These are phyloP conservation scores for Yarrowia alimentaria DNA, from an alignment of 805 yeast genomes.

Conservation along the genomic window DNA sequence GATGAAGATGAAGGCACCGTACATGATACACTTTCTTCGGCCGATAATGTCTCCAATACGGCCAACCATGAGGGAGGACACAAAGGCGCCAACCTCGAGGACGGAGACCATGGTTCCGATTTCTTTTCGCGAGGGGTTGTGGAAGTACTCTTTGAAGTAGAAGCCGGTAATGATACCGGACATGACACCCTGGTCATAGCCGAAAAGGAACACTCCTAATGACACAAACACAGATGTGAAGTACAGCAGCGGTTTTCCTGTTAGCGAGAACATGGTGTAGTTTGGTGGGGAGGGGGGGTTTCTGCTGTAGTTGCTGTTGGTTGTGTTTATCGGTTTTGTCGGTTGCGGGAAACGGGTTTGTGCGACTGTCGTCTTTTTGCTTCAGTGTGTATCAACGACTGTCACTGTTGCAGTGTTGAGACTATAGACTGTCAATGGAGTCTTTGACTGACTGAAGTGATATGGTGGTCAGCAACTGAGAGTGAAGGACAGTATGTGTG, in stretches of 20 bases:
- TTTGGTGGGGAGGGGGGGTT: neutral
- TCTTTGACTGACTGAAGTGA: too few species aligned
- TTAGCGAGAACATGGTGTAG: conserved; percentile 31
- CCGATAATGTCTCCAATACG: conserved; percentile 75
- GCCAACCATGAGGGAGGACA: conserved; percentile 77
- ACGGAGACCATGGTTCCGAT: conserved; percentile 88
- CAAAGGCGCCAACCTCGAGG: conserved; percentile 81
- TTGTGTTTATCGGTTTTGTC: too few species aligned
- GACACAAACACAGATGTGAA: conserved; percentile 47
- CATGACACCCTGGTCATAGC: conserved; percentile 88
- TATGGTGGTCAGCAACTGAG: too few species aligned
- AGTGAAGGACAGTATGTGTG: too few species aligned
- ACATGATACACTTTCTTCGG: conserved; percentile 70
- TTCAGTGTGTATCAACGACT: too few species aligned
- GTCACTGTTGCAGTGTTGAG: too few species aligned
- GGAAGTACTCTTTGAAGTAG: conserved; percentile 65
- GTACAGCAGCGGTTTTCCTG: conserved; percentile 43
- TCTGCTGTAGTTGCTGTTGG: too few species aligned
- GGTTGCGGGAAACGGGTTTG: too few species aligned
- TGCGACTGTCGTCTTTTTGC: too few species aligned
- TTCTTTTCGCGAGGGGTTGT: conserved; percentile 67
- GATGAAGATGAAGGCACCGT: conserved; percentile 75
- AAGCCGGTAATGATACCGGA: conserved; percentile 78
- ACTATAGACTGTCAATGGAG: too few species aligned
- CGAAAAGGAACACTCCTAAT: conserved; percentile 61